Percentiles rank a stretch among this genome's conserved stretches.
These are phyloP conservation scores for Penicillium glabrum DNA, from an alignment of 2,329 filamentous ascomycete species.

Conservation along the genomic window DNA sequence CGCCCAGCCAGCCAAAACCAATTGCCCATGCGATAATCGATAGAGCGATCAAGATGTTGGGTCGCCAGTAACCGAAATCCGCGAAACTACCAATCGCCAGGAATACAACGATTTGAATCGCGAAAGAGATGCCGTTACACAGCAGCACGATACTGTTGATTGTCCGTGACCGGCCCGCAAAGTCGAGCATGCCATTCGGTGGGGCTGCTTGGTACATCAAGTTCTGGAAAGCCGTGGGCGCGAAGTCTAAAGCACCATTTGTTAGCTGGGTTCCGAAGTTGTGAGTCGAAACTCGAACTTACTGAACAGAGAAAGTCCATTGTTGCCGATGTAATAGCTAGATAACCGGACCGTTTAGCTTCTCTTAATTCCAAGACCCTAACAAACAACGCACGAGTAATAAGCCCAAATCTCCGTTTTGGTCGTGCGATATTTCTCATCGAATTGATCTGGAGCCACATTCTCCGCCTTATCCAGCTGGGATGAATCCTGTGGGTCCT, in stretches of 20 bases:
- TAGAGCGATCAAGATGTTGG: conserved; percentile 62
- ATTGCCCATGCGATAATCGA: conserved; percentile 62
- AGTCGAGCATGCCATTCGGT: conserved; percentile 52
- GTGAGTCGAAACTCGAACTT: conserved; percentile 2
- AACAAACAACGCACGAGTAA: conserved; percentile 44
- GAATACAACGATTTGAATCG: conserved; percentile 60
- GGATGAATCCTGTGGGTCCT: conserved; percentile 7
- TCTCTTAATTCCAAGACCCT: not conserved
- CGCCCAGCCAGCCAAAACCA: conserved; percentile 67
- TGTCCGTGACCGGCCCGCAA: conserved; percentile 58
- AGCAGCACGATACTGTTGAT: conserved; percentile 66
- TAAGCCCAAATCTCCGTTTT: conserved; percentile 59
- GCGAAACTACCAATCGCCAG: conserved; percentile 49
- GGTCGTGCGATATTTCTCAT: conserved; percentile 53
- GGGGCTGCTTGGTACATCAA: conserved; percentile 62
- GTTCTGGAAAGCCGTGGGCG: conserved; percentile 65
- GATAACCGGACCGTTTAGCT: conserved; percentile 25
- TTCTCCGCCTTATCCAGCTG: conserved; percentile 28
- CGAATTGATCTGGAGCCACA: conserved; percentile 56
- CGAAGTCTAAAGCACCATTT: conserved; percentile 48
- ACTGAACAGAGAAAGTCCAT: conserved; percentile 62
- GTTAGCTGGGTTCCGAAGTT: not conserved
- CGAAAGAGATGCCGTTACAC: conserved; percentile 67
- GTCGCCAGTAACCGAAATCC: conserved; percentile 66
- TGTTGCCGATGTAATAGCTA: conserved; percentile 66